Evolutionary conservation across 2,329 filamentous ascomycete species (phyloP).

Genomic region (Xylariales sp.): DNA sequence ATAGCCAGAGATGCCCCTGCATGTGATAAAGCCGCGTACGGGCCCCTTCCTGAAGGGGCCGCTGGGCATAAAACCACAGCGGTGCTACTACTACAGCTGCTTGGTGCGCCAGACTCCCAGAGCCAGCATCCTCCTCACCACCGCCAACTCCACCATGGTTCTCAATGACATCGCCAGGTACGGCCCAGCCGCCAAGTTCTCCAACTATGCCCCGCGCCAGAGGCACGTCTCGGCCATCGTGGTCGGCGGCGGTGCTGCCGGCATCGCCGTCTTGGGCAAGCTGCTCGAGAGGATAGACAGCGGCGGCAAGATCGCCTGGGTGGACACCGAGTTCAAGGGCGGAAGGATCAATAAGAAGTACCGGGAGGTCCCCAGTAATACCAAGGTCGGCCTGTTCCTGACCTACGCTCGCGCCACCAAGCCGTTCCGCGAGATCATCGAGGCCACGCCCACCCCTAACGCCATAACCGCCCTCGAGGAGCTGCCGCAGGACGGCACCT

Average conservation of each 20-base stretch:
- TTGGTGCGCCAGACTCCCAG: too few relatives aligned
- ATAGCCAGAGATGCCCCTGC: too few relatives aligned
- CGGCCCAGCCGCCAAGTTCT: neutral
- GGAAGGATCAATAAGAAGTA: conserved; percentile 50
- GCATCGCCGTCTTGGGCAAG: conserved; percentile 58
- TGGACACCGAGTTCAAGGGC: conserved; percentile 32
- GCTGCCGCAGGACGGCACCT: conserved; percentile 52
- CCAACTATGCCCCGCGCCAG: neutral
- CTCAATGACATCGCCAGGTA: conserved; percentile 2
- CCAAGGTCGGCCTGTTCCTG: conserved; percentile 55
- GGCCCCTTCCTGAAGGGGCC: too few relatives aligned
- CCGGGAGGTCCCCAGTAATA: conserved; percentile 59
- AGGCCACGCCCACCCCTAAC: conserved; percentile 43
- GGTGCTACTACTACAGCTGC: too few relatives aligned
- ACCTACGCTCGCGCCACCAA: conserved; percentile 49
- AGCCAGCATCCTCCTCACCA: too few relatives aligned
- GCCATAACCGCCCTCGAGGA: conserved; percentile 47
- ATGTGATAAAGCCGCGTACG: too few relatives aligned
- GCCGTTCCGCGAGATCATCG: conserved; percentile 47
- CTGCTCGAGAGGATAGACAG: conserved; percentile 46
- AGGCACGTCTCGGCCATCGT: conserved; percentile 39
- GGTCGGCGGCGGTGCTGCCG: conserved; percentile 54
- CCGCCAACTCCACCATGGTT: too few relatives aligned
- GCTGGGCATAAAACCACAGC: too few relatives aligned
- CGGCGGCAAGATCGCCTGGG: conserved; percentile 48